These are phyloP conservation scores for Cladophialophora exuberans DNA, from an alignment of 2,329 filamentous ascomycete species.

Conservation along the genomic window DNA sequence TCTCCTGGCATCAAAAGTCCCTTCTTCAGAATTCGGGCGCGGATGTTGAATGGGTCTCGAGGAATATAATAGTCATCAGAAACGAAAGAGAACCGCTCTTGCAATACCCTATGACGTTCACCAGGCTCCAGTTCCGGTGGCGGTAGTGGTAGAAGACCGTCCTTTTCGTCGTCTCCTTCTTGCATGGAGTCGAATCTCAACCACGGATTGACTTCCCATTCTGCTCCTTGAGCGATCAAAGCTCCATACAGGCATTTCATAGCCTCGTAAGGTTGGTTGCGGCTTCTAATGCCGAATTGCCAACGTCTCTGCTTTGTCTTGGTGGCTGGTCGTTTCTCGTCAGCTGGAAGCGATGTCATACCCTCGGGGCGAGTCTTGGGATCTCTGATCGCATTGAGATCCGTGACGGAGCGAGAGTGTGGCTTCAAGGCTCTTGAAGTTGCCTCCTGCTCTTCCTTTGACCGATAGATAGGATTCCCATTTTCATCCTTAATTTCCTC, in stretches of 20 bases:
- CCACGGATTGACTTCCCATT: conserved; percentile 65
- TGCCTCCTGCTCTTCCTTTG: conserved; percentile 75
- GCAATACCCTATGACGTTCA: conserved; percentile 41
- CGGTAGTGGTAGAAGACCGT: conserved; percentile 35
- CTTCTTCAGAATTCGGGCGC: conserved; percentile 83
- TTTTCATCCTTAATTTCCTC: conserved; percentile 33
- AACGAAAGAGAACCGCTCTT: conserved; percentile 49
- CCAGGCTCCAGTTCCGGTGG: conserved; percentile 39
- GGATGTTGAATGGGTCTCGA: conserved; percentile 92
- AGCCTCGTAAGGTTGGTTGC: conserved; percentile 92
- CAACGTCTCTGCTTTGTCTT: conserved; percentile 78
- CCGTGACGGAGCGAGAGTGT: conserved; percentile 73
- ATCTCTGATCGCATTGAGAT: conserved; percentile 64
- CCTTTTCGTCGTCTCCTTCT: conserved; percentile 32
- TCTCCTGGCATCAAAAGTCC: conserved; percentile 65
- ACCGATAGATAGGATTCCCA: conserved; percentile 35
- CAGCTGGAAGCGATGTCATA: conserved; percentile 51
- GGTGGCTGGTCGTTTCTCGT: conserved; percentile 50
- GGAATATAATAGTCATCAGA: conserved; percentile 76
- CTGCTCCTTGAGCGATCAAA: conserved; percentile 80
- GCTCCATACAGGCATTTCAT: conserved; percentile 95
- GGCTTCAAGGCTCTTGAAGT: conserved; percentile 81
- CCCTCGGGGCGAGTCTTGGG: conserved; percentile 57
- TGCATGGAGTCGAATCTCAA: conserved; percentile 17
- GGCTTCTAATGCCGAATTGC: conserved; percentile 96